Percentiles rank a stretch among this genome's conserved stretches.
These are phyloP conservation scores for Acorus gramineus DNA, from an alignment of 106 monocot species.

Conservation along the genomic window DNA sequence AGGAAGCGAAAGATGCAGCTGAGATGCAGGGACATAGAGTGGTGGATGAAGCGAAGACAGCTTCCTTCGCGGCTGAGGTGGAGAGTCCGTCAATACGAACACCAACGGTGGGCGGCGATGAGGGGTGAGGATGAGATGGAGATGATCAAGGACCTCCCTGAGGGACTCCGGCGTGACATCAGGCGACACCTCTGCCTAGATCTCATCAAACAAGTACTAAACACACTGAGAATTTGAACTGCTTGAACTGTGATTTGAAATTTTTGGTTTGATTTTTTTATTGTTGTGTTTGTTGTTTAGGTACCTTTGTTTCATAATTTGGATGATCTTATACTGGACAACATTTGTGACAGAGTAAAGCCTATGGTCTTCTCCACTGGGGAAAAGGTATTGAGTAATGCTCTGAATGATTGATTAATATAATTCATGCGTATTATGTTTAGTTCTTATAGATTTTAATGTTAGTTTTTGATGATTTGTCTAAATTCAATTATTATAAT, in stretches of 20 bases:
- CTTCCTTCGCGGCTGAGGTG: slow-evolving; percentile 60
- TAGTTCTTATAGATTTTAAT: too few relatives aligned
- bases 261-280: not conserved
- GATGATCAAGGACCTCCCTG: slow-evolving; percentile 64
- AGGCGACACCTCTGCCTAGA: slow-evolving; percentile 78
- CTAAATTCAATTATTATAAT: too few relatives aligned
- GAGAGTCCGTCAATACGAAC: slow-evolving; percentile 72
- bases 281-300: slow-evolving; percentile 23
- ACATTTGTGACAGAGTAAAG: slow-evolving; percentile 76
- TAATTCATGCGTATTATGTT: too few relatives aligned
- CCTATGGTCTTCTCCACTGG: slow-evolving; percentile 74
- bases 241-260: too few relatives aligned
- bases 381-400: slow-evolving; percentile 47
- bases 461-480: too few relatives aligned
- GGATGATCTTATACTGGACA: slow-evolving; percentile 89
- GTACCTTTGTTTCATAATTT: slow-evolving; percentile 81
- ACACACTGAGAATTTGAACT: not conserved
- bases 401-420: too few relatives aligned
- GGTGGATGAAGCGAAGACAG: slow-evolving; percentile 96
- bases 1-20: slow-evolving; percentile 85
- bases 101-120: slow-evolving; percentile 62
- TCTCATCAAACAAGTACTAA: slow-evolving; percentile 61
- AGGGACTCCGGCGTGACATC: slow-evolving; percentile 77
- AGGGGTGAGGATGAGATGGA: slow-evolving; percentile 90
- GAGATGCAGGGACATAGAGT: slow-evolving; percentile 82